Evolutionary conservation across 305 asterid genomes (phyloP), one percentile per base, ranked within the genome.

Genomic region (Fraxinus sp.): DNA sequence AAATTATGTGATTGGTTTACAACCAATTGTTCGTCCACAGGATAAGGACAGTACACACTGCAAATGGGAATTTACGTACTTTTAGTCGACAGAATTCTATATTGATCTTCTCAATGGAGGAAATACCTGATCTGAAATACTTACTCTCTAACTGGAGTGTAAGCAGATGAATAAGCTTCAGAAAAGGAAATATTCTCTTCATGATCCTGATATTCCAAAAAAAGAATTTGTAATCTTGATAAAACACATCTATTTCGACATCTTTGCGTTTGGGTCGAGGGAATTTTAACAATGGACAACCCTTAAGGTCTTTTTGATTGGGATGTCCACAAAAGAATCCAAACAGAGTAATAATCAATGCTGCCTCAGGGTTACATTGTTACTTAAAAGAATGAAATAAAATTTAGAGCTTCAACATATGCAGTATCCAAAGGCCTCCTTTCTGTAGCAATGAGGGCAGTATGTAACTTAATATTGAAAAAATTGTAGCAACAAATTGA

Each of bases 111-210:
- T 72, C 57, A 22, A 14, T 11, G 35, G 76, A 44, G 62, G 5
- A 52, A 55, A 30, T 49, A 62, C 8, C 5, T 18, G 39, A 66
- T n/a, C 36, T 66, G 73, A 86, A 16, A 14, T 77, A 81, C 98
- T 36, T 92, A 95, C 98, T 94, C 95, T 88, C 88, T 87, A 49
- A 88, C 91, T 44, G 97, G 97, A 77, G 97, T 94, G 81, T 77
- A 9, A 41, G 80, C 82, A 30, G 86, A 73, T 41, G 89, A 85
- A 79, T 68, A 26, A 76, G 87, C 79, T 86, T 80, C 91, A 37
- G 88, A 80, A 73, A 52, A 32, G 68, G 85, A 81, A 80, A 62
- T 62, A 68, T 79, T 86, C 75, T 72, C 93, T 91, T 75, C 83
- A 78, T 74, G n/a, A 74, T 64, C 78, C 87, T 88, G 89, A 68